Percentiles rank a stretch among this genome's conserved stretches.
These are phyloP conservation scores for Cunninghamia lanceolata DNA, from an alignment of 75 land plant genomes.

Conservation along the genomic window DNA sequence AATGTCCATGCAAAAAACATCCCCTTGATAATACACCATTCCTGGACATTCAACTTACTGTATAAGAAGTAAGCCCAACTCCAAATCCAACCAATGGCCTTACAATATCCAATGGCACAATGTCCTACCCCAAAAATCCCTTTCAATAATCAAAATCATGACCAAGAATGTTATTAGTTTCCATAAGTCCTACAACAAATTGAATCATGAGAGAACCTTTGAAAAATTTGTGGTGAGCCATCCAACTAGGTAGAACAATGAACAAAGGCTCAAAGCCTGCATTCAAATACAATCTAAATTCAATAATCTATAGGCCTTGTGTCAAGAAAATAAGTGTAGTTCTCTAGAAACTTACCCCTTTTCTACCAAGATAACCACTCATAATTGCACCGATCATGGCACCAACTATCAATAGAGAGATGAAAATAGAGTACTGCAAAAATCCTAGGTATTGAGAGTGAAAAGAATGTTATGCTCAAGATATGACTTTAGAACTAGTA, in stretches of 20 bases:
- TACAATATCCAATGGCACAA: no score
- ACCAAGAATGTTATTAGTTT: neutral
- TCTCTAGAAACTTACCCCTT: constrained; percentile 9
- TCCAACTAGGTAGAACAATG: constrained; percentile 46
- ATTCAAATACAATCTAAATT: neutral
- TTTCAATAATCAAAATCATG: no score
- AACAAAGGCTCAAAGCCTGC: constrained; percentile 69
- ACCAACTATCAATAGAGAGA: neutral
- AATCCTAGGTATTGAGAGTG: neutral
- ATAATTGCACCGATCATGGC: constrained; percentile 46
- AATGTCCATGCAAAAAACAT: neutral
- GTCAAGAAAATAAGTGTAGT: neutral
- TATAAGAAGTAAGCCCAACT: no score
- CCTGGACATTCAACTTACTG: no score
- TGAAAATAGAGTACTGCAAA: neutral
- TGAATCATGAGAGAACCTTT: constrained; percentile 23
- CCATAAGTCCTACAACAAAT: neutral
- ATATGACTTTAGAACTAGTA: neutral
- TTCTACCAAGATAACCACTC: constrained; percentile 38
- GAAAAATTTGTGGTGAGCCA: constrained; percentile 52
- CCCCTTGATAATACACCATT: no score
- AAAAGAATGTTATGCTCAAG: neutral
- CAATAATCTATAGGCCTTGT: neutral
- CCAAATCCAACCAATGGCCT: no score
- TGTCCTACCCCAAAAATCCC: no score